Evolutionary conservation across 495 filamentous ascomycete genomes (phyloP).

Genomic region (Aspergillus homomorphus): DNA sequence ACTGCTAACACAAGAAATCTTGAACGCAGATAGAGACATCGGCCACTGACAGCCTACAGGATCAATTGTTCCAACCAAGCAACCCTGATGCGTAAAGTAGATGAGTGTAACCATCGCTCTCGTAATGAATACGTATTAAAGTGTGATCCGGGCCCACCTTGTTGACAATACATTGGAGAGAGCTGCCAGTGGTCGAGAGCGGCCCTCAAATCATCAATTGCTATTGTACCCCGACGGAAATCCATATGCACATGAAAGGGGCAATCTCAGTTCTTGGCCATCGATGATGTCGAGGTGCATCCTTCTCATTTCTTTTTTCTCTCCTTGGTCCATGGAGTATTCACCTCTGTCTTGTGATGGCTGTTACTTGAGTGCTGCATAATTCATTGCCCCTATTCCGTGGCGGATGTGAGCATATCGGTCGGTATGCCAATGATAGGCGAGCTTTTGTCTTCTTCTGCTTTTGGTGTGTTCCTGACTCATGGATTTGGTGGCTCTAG

Average conservation of each 20-base stretch:
- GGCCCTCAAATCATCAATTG: conserved; percentile 1
- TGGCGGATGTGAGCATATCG: neutral
- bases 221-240: conserved; percentile 9
- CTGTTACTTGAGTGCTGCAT: neutral
- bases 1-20: neutral
- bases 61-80: neutral
- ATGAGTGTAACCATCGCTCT: neutral
- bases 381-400: neutral
- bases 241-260: conserved; percentile 24
- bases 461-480: neutral
- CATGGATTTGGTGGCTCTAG: neutral
- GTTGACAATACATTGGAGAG: conserved; percentile 14
- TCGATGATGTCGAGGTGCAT: neutral
- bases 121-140: neutral
- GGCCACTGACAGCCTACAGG: no score
- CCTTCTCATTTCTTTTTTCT: neutral
- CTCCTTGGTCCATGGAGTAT: no score
- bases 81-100: neutral
- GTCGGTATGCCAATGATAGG: neutral
- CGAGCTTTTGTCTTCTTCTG: neutral
- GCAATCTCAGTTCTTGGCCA: conserved; percentile 8
- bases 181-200: neutral
- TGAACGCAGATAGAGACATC: no score
- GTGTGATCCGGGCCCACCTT: conserved; percentile 12
- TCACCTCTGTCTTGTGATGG: no score